Evolutionary conservation across 2,329 filamentous ascomycete genomes (phyloP), one percentile per base, ranked within the genome.

Genomic region (Ascochyta pisi): DNA sequence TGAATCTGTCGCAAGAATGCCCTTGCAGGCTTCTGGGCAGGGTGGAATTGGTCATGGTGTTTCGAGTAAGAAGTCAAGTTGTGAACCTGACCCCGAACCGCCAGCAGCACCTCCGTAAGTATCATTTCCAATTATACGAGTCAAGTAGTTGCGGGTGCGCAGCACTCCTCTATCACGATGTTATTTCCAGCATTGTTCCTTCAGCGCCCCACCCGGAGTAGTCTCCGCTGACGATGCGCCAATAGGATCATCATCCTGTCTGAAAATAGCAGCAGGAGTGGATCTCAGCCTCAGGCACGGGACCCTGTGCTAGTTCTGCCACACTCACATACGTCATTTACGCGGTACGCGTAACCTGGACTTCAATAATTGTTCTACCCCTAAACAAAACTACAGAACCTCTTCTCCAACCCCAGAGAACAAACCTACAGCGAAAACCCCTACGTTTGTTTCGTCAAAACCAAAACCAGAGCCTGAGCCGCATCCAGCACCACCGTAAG

Each of bases 51-150:
- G 16, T 42, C 31, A 29, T 16, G 22, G 3, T 22, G 6, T 16
- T 23, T 34, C 19, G 6, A 29, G 19, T 12, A 37, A 44, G 38
- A 49, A 39, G 24, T 37, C 39, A n/a, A 39, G 39, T 9, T 26
- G 37, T 31, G 54, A 60, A 3, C 61, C 67, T 54, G 48, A 63
- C 34, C 66, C 65, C 33, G 67, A 71, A 35, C 62, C 64, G n/a
- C 65, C 69, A 40, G 56, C 62, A 24, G 66, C 67, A 61, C 68
- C 67, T 54, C 67, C 68, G 67, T 71, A 61, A 54, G 69, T 66
- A 35, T 37, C 22, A 16, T n/a, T 16, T 27, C 15, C 12, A 40
- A 34, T 23, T 12, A 10, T 8, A 31, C 29, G 24, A 45, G 27
- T 27, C 27, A n/a, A 26, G 22, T 10, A 19, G 27, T 34, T 23